Conservation (phyloP, 2,329 filamentous ascomycete species). For the Cryphonectria naterciae region DNA sequence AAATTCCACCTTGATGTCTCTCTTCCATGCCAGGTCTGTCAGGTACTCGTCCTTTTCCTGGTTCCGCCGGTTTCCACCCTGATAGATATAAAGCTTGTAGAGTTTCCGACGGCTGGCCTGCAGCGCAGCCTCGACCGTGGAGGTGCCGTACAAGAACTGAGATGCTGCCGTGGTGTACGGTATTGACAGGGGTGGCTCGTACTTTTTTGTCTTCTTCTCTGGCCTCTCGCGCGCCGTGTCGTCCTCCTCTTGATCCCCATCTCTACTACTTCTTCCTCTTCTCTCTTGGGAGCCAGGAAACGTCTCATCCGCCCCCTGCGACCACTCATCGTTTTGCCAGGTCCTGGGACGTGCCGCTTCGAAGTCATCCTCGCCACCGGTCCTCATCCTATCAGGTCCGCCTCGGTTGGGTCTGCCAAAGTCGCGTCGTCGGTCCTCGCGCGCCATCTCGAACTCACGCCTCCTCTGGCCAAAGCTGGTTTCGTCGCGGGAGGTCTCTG, state of each 20-base stretch:
- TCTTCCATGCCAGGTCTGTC: slow-evolving; percentile 50
- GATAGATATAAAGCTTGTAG: slow-evolving; percentile 83
- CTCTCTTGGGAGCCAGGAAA: neutral
- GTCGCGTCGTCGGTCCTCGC: neutral
- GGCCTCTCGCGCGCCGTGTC: slow-evolving; percentile 5
- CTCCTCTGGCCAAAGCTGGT: slow-evolving; percentile 1
- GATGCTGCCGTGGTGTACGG: slow-evolving; percentile 81
- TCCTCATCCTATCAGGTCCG: neutral
- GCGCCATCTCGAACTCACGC: neutral
- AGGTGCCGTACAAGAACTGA: slow-evolving; percentile 86
- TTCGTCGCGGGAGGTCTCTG: neutral
- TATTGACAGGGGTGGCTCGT: slow-evolving; percentile 33
- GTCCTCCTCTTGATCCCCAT: neutral
- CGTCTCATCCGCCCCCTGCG: slow-evolving; percentile 4
- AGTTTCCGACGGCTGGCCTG: slow-evolving; percentile 68
- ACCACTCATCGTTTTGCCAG: neutral
- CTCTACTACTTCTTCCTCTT: neutral
- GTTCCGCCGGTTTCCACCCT: slow-evolving; percentile 52
- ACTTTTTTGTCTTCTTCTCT: slow-evolving; percentile 25
- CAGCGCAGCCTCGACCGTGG: slow-evolving; percentile 79
- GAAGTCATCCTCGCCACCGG: neutral
- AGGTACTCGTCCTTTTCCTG: slow-evolving; percentile 51
- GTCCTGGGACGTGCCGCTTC: neutral
- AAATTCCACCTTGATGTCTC: slow-evolving; percentile 58
- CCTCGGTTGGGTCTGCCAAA: neutral